Conservation (phyloP, 1,139 yeast species). For the Pichia sp. region DNA sequence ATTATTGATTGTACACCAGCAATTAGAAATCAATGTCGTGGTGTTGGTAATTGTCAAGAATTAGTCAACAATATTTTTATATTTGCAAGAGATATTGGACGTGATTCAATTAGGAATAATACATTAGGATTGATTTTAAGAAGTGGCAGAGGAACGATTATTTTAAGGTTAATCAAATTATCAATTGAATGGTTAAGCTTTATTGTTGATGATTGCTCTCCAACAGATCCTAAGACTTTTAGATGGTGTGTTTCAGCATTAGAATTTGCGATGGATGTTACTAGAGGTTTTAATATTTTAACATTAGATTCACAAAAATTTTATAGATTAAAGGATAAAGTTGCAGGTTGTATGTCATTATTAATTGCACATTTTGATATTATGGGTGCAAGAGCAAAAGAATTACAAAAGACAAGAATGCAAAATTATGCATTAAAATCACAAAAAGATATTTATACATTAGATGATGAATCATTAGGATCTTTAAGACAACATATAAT, state of each 20-base stretch:
- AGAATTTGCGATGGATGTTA: slow-evolving; percentile 95
- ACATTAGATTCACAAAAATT: slow-evolving; percentile 78
- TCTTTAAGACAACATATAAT: slow-evolving; percentile 55
- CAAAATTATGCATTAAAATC: slow-evolving; percentile 42
- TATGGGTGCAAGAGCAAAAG: slow-evolving; percentile 95
- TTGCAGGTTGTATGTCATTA: slow-evolving; percentile 91
- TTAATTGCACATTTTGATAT: slow-evolving; percentile 94
- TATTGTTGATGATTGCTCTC: slow-evolving; percentile 90
- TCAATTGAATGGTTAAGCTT: slow-evolving; percentile 90
- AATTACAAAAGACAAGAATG: slow-evolving; percentile 45
- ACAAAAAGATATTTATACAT: slow-evolving; percentile 41
- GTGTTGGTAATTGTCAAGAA: slow-evolving; percentile 58
- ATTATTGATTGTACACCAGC: slow-evolving; percentile 59
- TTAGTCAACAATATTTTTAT: slow-evolving; percentile 70
- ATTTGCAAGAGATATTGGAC: slow-evolving; percentile 80
- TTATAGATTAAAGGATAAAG: slow-evolving; percentile 64
- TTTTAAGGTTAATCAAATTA: slow-evolving; percentile 65
- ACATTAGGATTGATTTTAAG: slow-evolving; percentile 36
- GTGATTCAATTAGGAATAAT: slow-evolving; percentile 58
- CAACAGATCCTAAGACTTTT: slow-evolving; percentile 85
- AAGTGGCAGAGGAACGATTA: slow-evolving; percentile 59
- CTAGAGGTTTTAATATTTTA: slow-evolving; percentile 81
- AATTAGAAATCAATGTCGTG: slow-evolving; percentile 44
- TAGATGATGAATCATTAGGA: slow-evolving; percentile 55
- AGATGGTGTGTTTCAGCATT: slow-evolving; percentile 95